Evolutionary conservation across 441 rosid species (phyloP).

Genomic region (Bocquillonia castaneifolia): DNA sequence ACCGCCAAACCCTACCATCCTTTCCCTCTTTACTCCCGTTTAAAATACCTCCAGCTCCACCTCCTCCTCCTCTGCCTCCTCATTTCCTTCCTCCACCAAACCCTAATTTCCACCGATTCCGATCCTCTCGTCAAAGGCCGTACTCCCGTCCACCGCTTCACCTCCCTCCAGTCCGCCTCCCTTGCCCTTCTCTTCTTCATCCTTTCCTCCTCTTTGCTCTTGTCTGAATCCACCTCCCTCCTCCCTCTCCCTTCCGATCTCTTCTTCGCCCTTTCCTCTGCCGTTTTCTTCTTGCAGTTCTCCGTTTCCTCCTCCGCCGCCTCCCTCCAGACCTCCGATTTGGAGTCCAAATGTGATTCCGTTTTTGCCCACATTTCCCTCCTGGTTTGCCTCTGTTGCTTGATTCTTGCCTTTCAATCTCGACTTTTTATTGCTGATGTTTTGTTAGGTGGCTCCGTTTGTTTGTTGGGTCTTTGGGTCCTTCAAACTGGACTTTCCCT

Average conservation of each 20-base stretch:
- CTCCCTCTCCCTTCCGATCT: conserved; percentile 72
- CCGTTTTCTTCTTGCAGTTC: conserved; percentile 66
- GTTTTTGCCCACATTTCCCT: conserved; percentile 63
- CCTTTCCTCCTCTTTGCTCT: conserved; percentile 49
- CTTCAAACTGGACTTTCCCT: conserved; percentile 87
- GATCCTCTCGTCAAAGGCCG: conserved; percentile 83
- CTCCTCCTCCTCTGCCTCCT: conserved; percentile 56
- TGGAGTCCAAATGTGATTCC: conserved; percentile 73
- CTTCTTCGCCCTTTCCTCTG: conserved; percentile 72
- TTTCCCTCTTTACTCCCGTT: conserved; percentile 40
- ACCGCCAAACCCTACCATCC: conserved; percentile 76
- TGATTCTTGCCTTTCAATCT: conserved; percentile 61
- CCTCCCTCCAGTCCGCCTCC: conserved; percentile 73
- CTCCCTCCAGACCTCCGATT: conserved; percentile 71
- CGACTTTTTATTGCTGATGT: conserved; percentile 62
- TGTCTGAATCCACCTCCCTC: conserved; percentile 55
- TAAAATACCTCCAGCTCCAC: conserved; percentile 55
- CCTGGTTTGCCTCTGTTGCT: conserved; percentile 49
- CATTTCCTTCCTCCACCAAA: conserved; percentile 64
- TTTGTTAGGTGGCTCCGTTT: conserved; percentile 60
- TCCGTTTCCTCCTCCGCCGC: conserved; percentile 60
- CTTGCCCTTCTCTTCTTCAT: conserved; percentile 72
- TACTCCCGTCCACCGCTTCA: conserved; percentile 81
- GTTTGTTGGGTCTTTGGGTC: conserved; percentile 81
- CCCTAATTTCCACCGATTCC: conserved; percentile 54